phyloP scores from a whole-genome alignment of 176 grass and related monocot species.

The Triticum urartu region DNA sequence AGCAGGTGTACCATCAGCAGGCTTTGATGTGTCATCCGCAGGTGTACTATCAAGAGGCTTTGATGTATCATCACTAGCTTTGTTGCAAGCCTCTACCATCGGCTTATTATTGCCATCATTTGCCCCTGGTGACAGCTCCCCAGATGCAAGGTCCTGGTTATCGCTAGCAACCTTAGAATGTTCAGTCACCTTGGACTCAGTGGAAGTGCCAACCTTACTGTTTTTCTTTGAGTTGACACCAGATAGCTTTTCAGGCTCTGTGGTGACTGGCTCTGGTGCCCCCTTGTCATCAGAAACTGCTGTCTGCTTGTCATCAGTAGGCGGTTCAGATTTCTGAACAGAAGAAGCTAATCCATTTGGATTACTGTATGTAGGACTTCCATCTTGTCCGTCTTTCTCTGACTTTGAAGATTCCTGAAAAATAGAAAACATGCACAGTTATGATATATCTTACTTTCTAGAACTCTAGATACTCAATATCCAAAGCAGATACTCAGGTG shows the following conservation, averaged over 20 bases:
- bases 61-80: conserved; percentile 23
- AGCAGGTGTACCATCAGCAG: conserved; percentile 28
- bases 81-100: conserved; percentile 26
- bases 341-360: conserved; percentile 53
- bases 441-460: not conserved
- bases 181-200: conserved; percentile 16
- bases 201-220: conserved; percentile 24
- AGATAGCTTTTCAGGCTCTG: conserved; percentile 30
- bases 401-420: conserved; percentile 52
- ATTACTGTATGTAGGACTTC: conserved; percentile 25
- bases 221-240: conserved; percentile 38
- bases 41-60: conserved; percentile 25
- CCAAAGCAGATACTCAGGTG: not conserved
- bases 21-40: conserved; percentile 27
- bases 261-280: conserved; percentile 13
- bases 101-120: conserved; percentile 34
- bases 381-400: conserved; percentile 56
- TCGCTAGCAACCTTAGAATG: conserved; percentile 32
- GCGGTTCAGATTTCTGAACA: conserved; percentile 54
- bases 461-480: not conserved
- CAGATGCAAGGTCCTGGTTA: conserved; percentile 10
- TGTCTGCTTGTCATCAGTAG: conserved; percentile 26
- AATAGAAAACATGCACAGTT: conserved; percentile 17
- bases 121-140: conserved; percentile 26
- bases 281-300: conserved; percentile 45